Evolutionary conservation across 306 rosid species (phyloP).

Genomic region (Cyclanthera cordifolia): DNA sequence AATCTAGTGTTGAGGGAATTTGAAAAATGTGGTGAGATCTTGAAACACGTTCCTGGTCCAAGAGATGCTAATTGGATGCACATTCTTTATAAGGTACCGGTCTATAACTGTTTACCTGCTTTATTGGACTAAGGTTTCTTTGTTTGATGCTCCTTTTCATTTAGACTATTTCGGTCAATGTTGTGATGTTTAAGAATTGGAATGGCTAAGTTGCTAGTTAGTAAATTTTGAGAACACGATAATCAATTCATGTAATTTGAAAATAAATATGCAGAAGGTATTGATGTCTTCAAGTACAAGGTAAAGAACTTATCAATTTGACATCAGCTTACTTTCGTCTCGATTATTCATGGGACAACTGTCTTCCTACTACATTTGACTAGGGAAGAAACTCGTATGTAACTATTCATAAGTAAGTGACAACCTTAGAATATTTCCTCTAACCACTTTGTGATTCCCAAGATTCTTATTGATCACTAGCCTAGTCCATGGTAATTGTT

Average conservation of each 20-base stretch:
- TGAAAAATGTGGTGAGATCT: constrained; percentile 86
- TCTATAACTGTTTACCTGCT: constrained; percentile 1
- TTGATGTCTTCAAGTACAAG: neutral
- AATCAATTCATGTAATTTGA: neutral
- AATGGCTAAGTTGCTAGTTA: neutral
- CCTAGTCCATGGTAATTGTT: too few species aligned
- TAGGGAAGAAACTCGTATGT: too few species aligned
- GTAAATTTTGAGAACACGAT: neutral
- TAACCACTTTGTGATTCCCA: too few species aligned
- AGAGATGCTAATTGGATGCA: constrained; percentile 95
- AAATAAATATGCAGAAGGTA: neutral
- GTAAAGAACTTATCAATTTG: neutral
- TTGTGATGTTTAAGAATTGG: neutral
- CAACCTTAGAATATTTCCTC: too few species aligned
- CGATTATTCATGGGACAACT: too few species aligned
- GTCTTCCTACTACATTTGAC: too few species aligned
- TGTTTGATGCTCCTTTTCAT: neutral
- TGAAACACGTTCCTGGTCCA: constrained; percentile 91
- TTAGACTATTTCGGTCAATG: neutral
- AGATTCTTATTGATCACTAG: too few species aligned
- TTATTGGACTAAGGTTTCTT: neutral
- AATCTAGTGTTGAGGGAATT: constrained; percentile 83
- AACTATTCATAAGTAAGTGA: too few species aligned
- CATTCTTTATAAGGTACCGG: constrained; percentile 64
- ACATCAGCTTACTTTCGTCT: too few species aligned